A percentile compares a stretch with the other conserved stretches of the same genome.
Conservation (phyloP, 352 stramenopile species). For the Aphanomyces cochlioides region DNA sequence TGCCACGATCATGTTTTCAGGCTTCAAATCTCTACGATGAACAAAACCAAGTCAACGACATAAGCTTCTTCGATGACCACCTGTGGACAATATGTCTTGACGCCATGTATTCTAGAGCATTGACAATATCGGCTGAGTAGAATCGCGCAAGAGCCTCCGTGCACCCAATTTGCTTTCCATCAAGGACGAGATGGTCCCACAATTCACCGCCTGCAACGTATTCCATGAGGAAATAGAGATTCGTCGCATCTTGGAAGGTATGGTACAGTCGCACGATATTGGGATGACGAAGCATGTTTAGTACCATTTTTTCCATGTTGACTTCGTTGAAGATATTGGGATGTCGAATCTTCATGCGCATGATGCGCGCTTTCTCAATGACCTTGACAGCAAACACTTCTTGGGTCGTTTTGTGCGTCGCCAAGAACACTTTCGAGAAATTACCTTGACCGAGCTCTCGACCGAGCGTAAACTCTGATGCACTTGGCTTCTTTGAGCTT, state of each 20-base stretch:
- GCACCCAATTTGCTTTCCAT: slow-evolving; percentile 67
- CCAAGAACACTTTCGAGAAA: slow-evolving; percentile 92
- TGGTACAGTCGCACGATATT: slow-evolving; percentile 94
- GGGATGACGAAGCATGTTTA: slow-evolving; percentile 83
- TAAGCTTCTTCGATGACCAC: not conserved
- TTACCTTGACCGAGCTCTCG: slow-evolving; percentile 85
- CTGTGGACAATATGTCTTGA: slow-evolving; percentile 89
- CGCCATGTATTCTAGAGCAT: slow-evolving; percentile 93
- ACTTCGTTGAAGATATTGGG: slow-evolving; percentile 99
- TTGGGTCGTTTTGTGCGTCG: slow-evolving; percentile 82
- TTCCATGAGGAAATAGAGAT: slow-evolving; percentile 96
- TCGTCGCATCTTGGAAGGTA: slow-evolving; percentile 88
- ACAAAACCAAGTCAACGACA: not conserved
- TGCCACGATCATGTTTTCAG: slow-evolving; percentile 91
- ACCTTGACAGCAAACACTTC: slow-evolving; percentile 96
- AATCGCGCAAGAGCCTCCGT: slow-evolving; percentile 78
- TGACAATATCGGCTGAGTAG: slow-evolving; percentile 85
- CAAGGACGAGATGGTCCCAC: slow-evolving; percentile 85
- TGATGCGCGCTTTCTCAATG: slow-evolving; percentile 88
- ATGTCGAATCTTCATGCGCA: slow-evolving; percentile 87
- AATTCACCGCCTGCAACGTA: slow-evolving; percentile 89
- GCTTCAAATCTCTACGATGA: slow-evolving; percentile 70
- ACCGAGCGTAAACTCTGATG: slow-evolving; percentile 68
- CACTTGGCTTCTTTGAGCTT: slow-evolving; percentile 58
- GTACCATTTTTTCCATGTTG: slow-evolving; percentile 95